phyloP scores from a whole-genome alignment of 164 flowering plant species.

The Vitis riparia region DNA sequence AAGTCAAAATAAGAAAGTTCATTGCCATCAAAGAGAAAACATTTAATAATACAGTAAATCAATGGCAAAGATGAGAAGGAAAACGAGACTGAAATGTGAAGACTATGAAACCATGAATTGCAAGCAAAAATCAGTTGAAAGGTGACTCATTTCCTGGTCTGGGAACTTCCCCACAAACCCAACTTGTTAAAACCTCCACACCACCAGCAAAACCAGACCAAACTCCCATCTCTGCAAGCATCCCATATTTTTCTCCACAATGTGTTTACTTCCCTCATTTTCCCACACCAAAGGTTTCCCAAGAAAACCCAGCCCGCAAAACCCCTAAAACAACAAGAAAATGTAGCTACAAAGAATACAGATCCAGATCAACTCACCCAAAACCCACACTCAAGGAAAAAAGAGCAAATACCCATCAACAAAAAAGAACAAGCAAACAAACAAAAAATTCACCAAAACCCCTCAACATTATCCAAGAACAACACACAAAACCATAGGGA shows the following conservation, averaged over 20 bases:
- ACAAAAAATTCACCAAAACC: background rate
- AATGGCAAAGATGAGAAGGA: background rate
- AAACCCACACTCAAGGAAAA: background rate
- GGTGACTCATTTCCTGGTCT: background rate
- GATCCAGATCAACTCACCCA: slow-evolving; percentile 23
- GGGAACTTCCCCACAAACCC: background rate
- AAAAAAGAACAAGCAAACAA: background rate
- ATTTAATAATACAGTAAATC: background rate
- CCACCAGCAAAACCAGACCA: slow-evolving; percentile 6
- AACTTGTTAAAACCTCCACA: slow-evolving; percentile 7
- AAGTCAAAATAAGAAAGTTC: background rate
- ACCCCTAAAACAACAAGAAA: background rate
- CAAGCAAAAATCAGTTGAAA: background rate
- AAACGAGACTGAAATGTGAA: background rate
- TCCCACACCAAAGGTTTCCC: background rate
- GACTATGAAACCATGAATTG: background rate
- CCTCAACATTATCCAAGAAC: too few species aligned
- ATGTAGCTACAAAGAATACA: slow-evolving; percentile 5
- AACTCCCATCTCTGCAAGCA: background rate
- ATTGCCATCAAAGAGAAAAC: background rate
- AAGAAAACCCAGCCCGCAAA: background rate
- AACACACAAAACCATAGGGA: background rate
- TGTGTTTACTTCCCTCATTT: background rate
- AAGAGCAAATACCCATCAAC: background rate
- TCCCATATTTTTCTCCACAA: background rate